A percentile compares a stretch with the other conserved stretches of the same genome.
These are phyloP conservation scores for Harrya chromipes DNA, from an alignment of 768 basidiomycete species.

Conservation along the genomic window DNA sequence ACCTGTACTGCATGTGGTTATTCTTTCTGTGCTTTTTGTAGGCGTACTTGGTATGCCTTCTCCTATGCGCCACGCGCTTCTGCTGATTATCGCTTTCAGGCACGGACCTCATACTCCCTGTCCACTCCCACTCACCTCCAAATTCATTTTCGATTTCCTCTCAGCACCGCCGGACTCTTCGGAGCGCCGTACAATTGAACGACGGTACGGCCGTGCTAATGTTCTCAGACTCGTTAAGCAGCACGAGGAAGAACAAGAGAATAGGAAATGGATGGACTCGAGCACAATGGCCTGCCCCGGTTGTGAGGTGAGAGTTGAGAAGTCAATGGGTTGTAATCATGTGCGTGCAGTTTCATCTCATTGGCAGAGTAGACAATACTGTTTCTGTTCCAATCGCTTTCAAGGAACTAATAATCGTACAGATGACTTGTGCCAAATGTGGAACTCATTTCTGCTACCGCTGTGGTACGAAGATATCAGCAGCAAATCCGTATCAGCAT, in stretches of 20 bases:
- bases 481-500: constrained; percentile 60
- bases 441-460: constrained; percentile 78
- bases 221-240: constrained; percentile 56
- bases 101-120: constrained; percentile 79
- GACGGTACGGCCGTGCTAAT: constrained; percentile 59
- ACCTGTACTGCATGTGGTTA: constrained; percentile 68
- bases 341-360: constrained; percentile 41
- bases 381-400: not conserved
- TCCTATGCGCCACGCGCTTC: not conserved
- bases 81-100: constrained; percentile 41
- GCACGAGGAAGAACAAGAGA: constrained; percentile 73
- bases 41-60: constrained; percentile 63
- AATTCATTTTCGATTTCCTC: constrained; percentile 66
- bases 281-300: constrained; percentile 73
- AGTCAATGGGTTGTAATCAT: constrained; percentile 83
- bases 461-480: constrained; percentile 55
- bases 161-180: constrained; percentile 49
- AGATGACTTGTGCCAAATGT: constrained; percentile 84
- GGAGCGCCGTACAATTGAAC: constrained; percentile 53
- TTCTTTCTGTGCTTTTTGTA: constrained; percentile 83
- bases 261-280: constrained; percentile 65
- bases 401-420: constrained; percentile 5
- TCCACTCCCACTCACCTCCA: constrained; percentile 62
- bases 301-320: constrained; percentile 71
- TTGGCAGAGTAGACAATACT: not conserved